Conservation (phyloP, 2,329 filamentous ascomycete genomes). For the Apiospora hydei region DNA sequence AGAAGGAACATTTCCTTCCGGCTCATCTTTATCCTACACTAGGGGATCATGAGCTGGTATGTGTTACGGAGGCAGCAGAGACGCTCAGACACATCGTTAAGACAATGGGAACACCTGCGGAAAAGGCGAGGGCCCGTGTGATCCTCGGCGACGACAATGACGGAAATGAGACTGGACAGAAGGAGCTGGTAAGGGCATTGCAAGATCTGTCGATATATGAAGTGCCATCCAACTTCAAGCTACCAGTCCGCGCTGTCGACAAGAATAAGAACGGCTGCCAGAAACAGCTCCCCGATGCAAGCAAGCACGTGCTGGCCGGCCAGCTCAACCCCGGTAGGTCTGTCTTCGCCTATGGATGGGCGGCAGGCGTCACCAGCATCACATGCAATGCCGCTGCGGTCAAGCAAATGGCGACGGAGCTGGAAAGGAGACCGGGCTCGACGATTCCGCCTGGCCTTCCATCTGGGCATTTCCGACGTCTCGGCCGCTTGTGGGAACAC, state of each 20-base stretch:
- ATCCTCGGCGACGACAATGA: slow-evolving; percentile 53
- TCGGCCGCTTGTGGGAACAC: slow-evolving; percentile 40
- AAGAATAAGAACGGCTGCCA: slow-evolving; percentile 46
- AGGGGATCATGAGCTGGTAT: slow-evolving; percentile 63
- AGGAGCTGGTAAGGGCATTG: slow-evolving; percentile 40
- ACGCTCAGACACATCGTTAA: slow-evolving; percentile 73
- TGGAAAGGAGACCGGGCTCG: slow-evolving; percentile 38
- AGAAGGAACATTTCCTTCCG: slow-evolving; percentile 62
- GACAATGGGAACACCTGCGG: slow-evolving; percentile 67
- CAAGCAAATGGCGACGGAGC: slow-evolving; percentile 64
- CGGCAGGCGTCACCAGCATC: slow-evolving; percentile 66
- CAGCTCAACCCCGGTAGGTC: slow-evolving; percentile 62
- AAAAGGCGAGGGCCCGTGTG: slow-evolving; percentile 65
- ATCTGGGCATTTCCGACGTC: slow-evolving; percentile 42
- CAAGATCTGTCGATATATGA: slow-evolving; percentile 47
- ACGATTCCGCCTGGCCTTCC: slow-evolving; percentile 39
- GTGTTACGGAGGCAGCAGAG: slow-evolving; percentile 69
- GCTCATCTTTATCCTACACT: slow-evolving; percentile 70
- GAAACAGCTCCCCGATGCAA: slow-evolving; percentile 35
- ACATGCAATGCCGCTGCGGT: slow-evolving; percentile 74
- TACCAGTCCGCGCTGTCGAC: slow-evolving; percentile 67
- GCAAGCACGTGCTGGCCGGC: slow-evolving; percentile 47
- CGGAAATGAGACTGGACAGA: slow-evolving; percentile 27
- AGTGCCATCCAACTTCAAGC: slow-evolving; percentile 46
- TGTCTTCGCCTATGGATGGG: slow-evolving; percentile 78